Evolutionary conservation across 148 eudicot species (phyloP).

Genomic region (Silene latifolia): DNA sequence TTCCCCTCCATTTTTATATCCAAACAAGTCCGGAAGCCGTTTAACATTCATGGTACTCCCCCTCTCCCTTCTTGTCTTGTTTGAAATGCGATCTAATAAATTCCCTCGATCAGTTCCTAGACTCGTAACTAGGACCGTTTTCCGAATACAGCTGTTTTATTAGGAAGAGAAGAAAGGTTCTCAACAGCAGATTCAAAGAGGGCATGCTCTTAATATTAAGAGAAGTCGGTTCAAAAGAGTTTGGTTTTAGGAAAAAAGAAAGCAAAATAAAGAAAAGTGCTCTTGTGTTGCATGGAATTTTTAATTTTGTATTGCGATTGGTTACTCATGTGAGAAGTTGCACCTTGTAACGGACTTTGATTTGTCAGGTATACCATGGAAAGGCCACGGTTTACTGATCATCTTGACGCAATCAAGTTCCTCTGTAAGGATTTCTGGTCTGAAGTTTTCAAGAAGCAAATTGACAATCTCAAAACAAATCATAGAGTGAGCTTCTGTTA

Average conservation of each 20-base stretch:
- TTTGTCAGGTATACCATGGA: conserved; percentile 83
- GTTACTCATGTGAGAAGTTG: not conserved
- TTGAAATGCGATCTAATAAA: too few species aligned
- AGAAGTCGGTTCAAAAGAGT: too few species aligned
- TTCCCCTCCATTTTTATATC: too few species aligned
- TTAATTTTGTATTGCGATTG: not conserved
- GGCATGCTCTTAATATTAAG: too few species aligned
- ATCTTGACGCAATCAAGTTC: conserved; percentile 95
- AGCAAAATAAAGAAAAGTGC: too few species aligned
- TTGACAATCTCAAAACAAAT: conserved; percentile 93
- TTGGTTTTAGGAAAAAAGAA: too few species aligned
- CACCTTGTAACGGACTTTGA: conserved; percentile 11
- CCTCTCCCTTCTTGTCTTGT: too few species aligned
- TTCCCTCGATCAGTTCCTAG: too few species aligned
- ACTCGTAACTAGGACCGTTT: too few species aligned
- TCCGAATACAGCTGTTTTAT: too few species aligned
- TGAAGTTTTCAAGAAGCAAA: conserved; percentile 96
- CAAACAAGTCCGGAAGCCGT: not conserved
- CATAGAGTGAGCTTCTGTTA: conserved; percentile 58
- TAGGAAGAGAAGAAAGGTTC: too few species aligned
- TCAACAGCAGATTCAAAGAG: too few species aligned
- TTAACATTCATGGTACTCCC: not conserved
- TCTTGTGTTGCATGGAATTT: not conserved
- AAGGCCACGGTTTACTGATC: conserved; percentile 88
- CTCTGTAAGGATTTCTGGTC: conserved; percentile 98